Evolutionary conservation across 768 basidiomycete genomes (phyloP).

Genomic region (Serendipita indica): DNA sequence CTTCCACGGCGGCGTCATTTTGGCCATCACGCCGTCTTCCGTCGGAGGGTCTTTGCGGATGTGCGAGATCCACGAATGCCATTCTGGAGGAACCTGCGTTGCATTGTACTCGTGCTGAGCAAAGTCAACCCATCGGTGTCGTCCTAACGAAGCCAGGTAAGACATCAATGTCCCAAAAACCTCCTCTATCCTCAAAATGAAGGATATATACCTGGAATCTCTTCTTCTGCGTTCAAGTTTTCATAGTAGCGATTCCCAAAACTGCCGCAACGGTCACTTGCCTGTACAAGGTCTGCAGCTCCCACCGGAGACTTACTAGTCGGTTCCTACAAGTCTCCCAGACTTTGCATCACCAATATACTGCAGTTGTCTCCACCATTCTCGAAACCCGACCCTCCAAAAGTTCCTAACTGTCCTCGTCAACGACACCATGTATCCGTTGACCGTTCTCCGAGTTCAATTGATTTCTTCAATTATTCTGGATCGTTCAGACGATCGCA

Average conservation of each 20-base stretch:
- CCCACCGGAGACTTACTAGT: slow-evolving; percentile 50
- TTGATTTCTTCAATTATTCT: no score
- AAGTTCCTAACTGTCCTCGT: slow-evolving; percentile 62
- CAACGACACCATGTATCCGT: slow-evolving; percentile 68
- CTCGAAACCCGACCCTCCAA: slow-evolving; percentile 56
- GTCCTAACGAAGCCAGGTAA: slow-evolving; percentile 34
- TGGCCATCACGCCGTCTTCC: slow-evolving; percentile 57
- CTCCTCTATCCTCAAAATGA: background rate
- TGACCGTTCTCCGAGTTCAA: no score
- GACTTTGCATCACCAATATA: slow-evolving; percentile 92
- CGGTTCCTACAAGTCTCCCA: slow-evolving; percentile 57
- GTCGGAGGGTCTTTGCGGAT: slow-evolving; percentile 73
- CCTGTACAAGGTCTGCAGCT: background rate
- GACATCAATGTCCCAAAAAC: background rate
- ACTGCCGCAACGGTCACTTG: slow-evolving; percentile 27
- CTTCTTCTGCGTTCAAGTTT: slow-evolving; percentile 74
- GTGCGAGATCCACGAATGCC: slow-evolving; percentile 92
- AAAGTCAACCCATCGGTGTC: slow-evolving; percentile 94
- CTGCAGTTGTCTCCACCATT: slow-evolving; percentile 86
- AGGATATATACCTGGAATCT: slow-evolving; percentile 57
- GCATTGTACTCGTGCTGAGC: slow-evolving; percentile 83
- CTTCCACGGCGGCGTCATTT: slow-evolving; percentile 63
- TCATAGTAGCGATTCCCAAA: slow-evolving; percentile 93
- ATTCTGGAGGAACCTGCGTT: slow-evolving; percentile 88
- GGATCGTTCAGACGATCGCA: no score